Evolutionary conservation across 176 grass and related monocot genomes (phyloP), one percentile per base, ranked within the genome.

Genomic region (Miscanthus lutarioriparius): DNA sequence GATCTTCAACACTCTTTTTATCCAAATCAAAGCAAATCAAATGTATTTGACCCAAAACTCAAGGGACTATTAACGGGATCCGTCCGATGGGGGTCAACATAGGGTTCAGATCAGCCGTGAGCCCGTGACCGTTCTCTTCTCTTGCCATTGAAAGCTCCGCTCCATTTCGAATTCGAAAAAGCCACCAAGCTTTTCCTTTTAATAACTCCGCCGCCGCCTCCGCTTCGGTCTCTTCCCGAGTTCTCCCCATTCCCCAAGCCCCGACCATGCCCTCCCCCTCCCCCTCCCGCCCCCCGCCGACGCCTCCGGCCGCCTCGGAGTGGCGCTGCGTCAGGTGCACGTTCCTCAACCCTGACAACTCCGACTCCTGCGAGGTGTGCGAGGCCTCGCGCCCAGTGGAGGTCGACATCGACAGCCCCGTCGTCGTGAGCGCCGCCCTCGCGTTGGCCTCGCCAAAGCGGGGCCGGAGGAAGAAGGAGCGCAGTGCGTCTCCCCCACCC

Each of bases 271-370:
- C 76, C 67, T 38, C 67, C 75, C 36, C 76, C 67, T 38, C 67
- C 75, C 36, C 67, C 14, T 56, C 84, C 76, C 30, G 10, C 63
- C 54, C 76, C 0, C 67, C 84, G 20, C 0, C 44, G 74, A 0
- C 35, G 16, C 16, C 47, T 8, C 16, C 47, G 15, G 62, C 0
- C 2, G 6, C 54, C 39, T 30, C n/a, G 67, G 39, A 3, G 43
- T 94, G 94, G 92, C 0, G 32, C 69, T 94, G 94, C 73, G 41
- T 26, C 64, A 8, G 26, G 17, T 97, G 92, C 90, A 85, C 84
- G 61, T 49, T 86, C 14, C 4, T 63, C 15, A 97, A 97, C 59
- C 32, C 86, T 51, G 10, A 32, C 30, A 23, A 58, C 26, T 45
- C 73, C 59, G 67, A 3, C 40, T 25, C 26, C 11, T 94, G 94